Evolutionary conservation across 2,329 filamentous ascomycete genomes (phyloP).

Genomic region (Cladophialophora immunda): DNA sequence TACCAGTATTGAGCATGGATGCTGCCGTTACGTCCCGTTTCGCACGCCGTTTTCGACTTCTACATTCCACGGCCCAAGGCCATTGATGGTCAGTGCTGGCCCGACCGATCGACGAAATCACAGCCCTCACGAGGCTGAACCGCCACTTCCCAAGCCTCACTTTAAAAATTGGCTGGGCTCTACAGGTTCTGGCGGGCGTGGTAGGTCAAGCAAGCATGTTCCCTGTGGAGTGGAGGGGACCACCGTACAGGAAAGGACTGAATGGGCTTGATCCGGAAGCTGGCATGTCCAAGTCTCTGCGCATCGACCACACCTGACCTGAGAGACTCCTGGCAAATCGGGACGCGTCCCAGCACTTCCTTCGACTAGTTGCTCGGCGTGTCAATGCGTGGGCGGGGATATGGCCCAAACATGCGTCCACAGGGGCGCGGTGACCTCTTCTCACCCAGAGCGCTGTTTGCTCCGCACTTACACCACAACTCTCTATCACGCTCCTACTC

Average conservation of each 20-base stretch:
- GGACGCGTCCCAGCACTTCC: not conserved
- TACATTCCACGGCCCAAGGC: no score
- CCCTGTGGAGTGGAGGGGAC: not conserved
- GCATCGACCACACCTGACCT: not conserved
- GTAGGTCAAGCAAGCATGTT: not conserved
- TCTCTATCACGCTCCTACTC: not conserved
- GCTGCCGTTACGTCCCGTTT: no score
- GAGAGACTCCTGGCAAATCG: not conserved
- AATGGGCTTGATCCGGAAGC: not conserved
- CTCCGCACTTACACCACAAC: not conserved
- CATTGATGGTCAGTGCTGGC: no score
- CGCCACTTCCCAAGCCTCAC: not conserved
- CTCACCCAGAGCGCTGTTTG: not conserved
- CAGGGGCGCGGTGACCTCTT: not conserved
- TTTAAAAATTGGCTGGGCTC: not conserved
- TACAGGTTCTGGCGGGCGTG: not conserved
- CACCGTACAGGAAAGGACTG: not conserved
- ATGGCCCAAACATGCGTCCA: not conserved
- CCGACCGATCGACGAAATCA: not conserved
- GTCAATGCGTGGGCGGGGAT: not conserved
- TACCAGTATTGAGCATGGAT: no score
- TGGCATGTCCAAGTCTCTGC: not conserved
- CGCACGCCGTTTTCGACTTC: no score
- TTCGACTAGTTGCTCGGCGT: not conserved
- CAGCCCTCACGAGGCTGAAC: not conserved